Conservation (phyloP, 345 rosid genomes). For the Eucalyptus globulus region DNA sequence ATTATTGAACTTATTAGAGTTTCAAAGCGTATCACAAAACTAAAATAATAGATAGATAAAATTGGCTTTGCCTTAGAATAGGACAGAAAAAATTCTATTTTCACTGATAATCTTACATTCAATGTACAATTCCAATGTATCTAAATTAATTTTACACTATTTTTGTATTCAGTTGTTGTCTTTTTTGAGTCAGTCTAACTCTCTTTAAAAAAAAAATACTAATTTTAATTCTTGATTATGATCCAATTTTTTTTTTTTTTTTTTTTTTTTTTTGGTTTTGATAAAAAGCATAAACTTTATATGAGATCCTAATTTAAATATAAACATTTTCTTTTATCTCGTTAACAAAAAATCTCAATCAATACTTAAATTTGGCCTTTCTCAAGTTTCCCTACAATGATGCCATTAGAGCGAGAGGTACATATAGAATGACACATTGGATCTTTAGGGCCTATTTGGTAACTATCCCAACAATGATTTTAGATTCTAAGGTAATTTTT, state of each 20-base stretch:
- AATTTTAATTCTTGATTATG: rapidly evolving
- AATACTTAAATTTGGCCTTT: rapidly evolving
- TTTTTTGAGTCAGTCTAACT: not conserved
- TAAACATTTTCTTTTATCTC: not conserved
- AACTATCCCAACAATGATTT: too few relatives aligned
- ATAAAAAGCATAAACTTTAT: not conserved
- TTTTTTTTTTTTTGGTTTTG: rapidly evolving
- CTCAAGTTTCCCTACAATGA: not conserved
- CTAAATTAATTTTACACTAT: not conserved
- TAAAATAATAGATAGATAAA: too few relatives aligned
- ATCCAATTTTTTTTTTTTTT: too few relatives aligned
- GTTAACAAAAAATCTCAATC: not conserved
- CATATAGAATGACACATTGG: not conserved
- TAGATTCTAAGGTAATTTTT: too few relatives aligned
- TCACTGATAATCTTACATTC: not conserved
- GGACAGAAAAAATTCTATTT: not conserved
- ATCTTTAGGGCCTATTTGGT: too few relatives aligned
- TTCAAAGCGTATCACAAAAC: not conserved
- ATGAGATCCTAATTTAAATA: rapidly evolving
- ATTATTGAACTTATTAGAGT: not conserved
- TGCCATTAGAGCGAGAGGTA: not conserved
- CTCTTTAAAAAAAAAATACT: too few relatives aligned
- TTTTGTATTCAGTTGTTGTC: rapidly evolving
- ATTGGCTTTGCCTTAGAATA: not conserved
- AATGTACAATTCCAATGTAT: rapidly evolving